These are phyloP conservation scores for Boletus eberwhitei DNA, from an alignment of 768 basidiomycete genomes.

Conservation along the genomic window DNA sequence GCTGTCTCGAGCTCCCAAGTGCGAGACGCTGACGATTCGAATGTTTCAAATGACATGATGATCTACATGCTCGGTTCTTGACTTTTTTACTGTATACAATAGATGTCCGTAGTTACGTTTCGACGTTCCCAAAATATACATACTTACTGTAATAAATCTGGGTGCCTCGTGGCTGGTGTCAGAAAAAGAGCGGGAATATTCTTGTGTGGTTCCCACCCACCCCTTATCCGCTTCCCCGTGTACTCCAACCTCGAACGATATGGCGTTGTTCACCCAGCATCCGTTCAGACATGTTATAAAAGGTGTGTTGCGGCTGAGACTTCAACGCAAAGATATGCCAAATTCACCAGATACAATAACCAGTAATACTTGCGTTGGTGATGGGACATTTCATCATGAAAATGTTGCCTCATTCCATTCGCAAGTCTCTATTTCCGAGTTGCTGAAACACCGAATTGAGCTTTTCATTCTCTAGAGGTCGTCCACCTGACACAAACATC, in stretches of 20 bases:
- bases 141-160: constrained; percentile 9
- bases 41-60: constrained; percentile 9
- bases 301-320: constrained; percentile 18
- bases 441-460: constrained; percentile 8
- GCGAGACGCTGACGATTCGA: constrained; percentile 8
- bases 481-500: constrained; percentile 71
- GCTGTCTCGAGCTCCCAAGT: neutral
- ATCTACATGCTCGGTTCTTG: neutral
- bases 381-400: constrained; percentile 51
- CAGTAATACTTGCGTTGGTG: constrained; percentile 47
- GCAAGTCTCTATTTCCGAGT: constrained; percentile 22
- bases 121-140: neutral
- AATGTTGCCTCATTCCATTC: constrained; percentile 38
- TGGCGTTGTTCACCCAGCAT: constrained; percentile 32
- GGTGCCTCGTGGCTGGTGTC: constrained; percentile 28
- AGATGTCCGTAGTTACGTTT: constrained; percentile 17
- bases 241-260: constrained; percentile 18
- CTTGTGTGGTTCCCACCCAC: constrained; percentile 26
- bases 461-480: constrained; percentile 42
- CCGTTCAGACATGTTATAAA: constrained; percentile 33
- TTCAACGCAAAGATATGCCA: neutral
- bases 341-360: constrained; percentile 12
- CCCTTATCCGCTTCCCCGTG: constrained; percentile 18
- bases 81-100: constrained; percentile 3
- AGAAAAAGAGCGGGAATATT: constrained; percentile 19